These are phyloP conservation scores for Stentor roeselii DNA, from an alignment of 73 alveolate species.

Conservation along the genomic window DNA sequence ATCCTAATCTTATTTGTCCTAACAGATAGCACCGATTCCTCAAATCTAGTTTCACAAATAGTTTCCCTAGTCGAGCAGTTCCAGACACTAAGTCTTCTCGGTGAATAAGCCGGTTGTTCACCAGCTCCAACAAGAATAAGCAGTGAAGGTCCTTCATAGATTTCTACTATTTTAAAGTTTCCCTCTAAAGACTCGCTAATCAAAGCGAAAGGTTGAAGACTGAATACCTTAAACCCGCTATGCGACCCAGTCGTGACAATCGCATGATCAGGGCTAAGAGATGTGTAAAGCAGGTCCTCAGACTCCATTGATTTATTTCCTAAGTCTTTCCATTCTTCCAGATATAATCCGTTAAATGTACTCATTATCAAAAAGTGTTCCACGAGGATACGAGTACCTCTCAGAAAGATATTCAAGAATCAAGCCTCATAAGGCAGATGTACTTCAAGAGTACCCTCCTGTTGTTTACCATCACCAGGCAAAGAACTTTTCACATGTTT, in stretches of 20 bases:
- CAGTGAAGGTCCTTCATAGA: conserved; percentile 69
- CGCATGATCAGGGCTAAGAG: conserved; percentile 62
- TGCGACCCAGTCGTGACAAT: conserved; percentile 71
- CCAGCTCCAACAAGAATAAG: conserved; percentile 73
- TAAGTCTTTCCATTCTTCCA: too few relatives aligned
- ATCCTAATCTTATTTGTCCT: conserved; percentile 67
- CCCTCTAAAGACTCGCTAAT: conserved; percentile 48
- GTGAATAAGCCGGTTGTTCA: conserved; percentile 58
- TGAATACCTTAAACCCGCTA: conserved; percentile 66
- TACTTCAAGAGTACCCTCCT: neutral
- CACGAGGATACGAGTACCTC: neutral
- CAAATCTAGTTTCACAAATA: conserved; percentile 58
- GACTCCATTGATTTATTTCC: conserved; percentile 12
- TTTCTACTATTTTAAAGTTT: conserved; percentile 73
- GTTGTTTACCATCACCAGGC: neutral
- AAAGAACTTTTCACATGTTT: neutral
- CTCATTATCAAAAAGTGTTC: neutral
- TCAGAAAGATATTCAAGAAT: neutral
- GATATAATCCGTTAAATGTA: conserved; percentile 10
- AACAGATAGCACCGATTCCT: conserved; percentile 54
- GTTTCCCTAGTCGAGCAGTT: conserved; percentile 48
- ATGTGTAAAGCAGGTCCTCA: conserved; percentile 64
- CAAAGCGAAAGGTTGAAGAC: conserved; percentile 37
- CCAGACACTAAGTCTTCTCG: conserved; percentile 71
- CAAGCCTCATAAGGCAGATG: neutral